Evolutionary conservation across 345 rosid species (phyloP).

Genomic region (Conringia planisiliqua): DNA sequence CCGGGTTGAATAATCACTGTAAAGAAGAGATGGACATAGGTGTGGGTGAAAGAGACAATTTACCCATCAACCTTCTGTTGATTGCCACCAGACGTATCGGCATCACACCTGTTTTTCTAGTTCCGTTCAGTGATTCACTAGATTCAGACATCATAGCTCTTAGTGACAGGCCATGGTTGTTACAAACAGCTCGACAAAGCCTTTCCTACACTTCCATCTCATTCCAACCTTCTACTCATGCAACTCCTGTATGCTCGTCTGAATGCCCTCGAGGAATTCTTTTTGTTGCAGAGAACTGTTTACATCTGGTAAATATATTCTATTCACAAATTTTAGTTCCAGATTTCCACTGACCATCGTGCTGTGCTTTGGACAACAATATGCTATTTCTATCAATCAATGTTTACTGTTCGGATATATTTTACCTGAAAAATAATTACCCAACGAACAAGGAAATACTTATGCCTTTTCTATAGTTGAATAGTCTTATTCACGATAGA

Average conservation of each 20-base stretch:
- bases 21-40: slow-evolving; percentile 34
- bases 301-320: slow-evolving; percentile 70
- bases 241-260: slow-evolving; percentile 82
- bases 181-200: slow-evolving; percentile 91
- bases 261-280: slow-evolving; percentile 94
- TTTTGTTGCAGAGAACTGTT: slow-evolving; percentile 90
- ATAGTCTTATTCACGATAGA: background rate
- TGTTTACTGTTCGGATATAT: background rate
- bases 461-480: slow-evolving; percentile 4
- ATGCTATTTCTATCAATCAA: background rate
- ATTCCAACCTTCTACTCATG: slow-evolving; percentile 95
- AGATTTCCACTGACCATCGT: background rate
- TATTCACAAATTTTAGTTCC: background rate
- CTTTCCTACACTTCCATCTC: slow-evolving; percentile 85
- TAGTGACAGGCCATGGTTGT: slow-evolving; percentile 95
- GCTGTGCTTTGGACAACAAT: background rate
- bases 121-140: slow-evolving; percentile 73
- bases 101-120: slow-evolving; percentile 91
- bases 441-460: background rate
- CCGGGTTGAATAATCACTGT: slow-evolving; percentile 38
- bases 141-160: slow-evolving; percentile 87
- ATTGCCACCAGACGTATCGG: slow-evolving; percentile 93
- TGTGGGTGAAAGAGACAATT: slow-evolving; percentile 33
- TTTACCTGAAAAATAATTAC: background rate
- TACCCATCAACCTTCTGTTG: slow-evolving; percentile 61